Percentiles rank a stretch among this genome's conserved stretches.
Evolutionary conservation across 768 basidiomycete genomes (phyloP).

Genomic region (Cystofilobasidium capitatum): DNA sequence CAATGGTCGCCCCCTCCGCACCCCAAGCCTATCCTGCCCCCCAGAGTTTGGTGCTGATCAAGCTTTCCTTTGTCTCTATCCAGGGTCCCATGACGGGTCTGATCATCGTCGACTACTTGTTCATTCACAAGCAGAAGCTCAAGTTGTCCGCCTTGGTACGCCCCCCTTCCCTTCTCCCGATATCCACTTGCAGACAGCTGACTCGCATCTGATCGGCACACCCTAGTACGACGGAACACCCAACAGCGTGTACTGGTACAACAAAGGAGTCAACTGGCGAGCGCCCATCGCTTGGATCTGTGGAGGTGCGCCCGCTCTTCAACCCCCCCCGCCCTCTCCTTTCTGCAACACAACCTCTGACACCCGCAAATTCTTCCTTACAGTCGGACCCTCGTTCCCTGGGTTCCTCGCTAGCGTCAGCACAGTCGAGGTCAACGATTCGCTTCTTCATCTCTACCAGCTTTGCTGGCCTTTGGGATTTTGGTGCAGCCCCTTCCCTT

Average conservation of each 20-base stretch:
- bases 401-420: conserved; percentile 15
- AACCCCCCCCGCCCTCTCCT: too few relatives aligned
- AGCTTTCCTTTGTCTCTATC: not conserved
- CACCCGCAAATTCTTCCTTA: too few relatives aligned
- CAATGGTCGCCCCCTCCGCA: too few relatives aligned
- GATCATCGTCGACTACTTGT: not conserved
- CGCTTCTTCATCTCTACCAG: conserved; percentile 28
- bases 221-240: not conserved
- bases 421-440: conserved; percentile 13
- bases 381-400: not conserved
- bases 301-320: too few relatives aligned
- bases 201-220: too few relatives aligned
- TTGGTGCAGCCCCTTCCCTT: too few relatives aligned
- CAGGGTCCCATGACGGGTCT: not conserved
- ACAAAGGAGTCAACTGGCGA: not conserved
- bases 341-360: too few relatives aligned
- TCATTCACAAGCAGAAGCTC: not conserved
- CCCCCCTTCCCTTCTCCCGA: not conserved
- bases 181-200: too few relatives aligned
- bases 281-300: not conserved
- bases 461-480: conserved; percentile 23
- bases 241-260: not conserved
- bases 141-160: not conserved
- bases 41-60: too few relatives aligned
- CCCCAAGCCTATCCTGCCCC: too few relatives aligned